phyloP scores from a whole-genome alignment of 345 rosid genomes.

The Passiflora organensis region DNA sequence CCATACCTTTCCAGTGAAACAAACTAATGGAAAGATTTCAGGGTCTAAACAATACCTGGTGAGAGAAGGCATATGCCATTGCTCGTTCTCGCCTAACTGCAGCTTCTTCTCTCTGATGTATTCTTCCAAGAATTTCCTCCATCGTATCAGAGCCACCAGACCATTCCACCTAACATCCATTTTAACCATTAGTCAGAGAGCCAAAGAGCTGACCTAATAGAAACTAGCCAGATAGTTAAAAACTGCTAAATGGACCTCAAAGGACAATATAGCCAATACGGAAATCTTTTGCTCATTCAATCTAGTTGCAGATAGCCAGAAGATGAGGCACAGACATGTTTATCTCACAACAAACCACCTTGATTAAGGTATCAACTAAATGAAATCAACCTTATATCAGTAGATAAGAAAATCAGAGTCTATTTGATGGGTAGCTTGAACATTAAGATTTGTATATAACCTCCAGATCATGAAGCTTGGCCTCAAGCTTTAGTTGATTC shows the following conservation, averaged over 20 bases:
- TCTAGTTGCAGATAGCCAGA: too few relatives aligned
- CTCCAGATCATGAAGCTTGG: conserved; percentile 82
- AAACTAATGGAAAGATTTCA: conserved; percentile 3
- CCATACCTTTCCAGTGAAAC: background rate
- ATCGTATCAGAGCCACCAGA: conserved; percentile 67
- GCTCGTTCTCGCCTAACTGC: conserved; percentile 85
- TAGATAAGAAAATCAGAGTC: background rate
- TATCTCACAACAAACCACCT: too few relatives aligned
- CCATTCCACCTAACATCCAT: conserved; percentile 79
- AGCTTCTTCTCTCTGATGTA: conserved; percentile 83
- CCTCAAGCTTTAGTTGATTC: conserved; percentile 91
- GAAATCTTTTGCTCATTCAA: too few relatives aligned
- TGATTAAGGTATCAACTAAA: too few relatives aligned
- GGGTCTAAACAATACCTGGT: conserved; percentile 58
- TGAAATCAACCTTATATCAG: background rate
- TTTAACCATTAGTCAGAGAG: conserved; percentile 1
- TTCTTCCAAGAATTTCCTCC: conserved; percentile 63
- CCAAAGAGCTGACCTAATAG: background rate
- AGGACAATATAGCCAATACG: background rate
- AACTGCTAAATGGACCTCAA: background rate
- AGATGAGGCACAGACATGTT: too few relatives aligned
- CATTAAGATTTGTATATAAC: conserved; percentile 33
- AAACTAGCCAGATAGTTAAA: background rate
- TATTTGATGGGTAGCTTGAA: background rate
- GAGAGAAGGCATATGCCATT: conserved; percentile 94